These are phyloP conservation scores for Berkeleyomyces basicola DNA, from an alignment of 2,329 filamentous ascomycete species.

Conservation along the genomic window DNA sequence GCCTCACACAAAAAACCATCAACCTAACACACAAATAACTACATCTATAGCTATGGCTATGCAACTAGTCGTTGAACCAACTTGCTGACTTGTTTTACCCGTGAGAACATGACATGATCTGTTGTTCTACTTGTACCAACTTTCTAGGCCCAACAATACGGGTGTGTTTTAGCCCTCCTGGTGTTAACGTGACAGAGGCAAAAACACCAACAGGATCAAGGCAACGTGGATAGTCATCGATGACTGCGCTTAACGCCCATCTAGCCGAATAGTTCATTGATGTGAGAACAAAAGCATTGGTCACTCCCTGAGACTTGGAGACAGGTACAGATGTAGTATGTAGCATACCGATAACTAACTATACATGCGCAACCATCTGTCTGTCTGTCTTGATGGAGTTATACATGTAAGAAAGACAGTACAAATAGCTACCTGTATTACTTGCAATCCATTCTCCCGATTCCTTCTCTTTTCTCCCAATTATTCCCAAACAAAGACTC, in stretches of 20 bases:
- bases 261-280: neutral
- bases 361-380: neutral
- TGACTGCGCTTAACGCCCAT: neutral
- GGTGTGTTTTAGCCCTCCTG: neutral
- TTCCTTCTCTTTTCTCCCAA: too few relatives aligned
- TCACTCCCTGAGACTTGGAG: neutral
- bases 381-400: neutral
- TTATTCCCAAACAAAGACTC: too few relatives aligned
- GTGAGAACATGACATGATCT: neutral
- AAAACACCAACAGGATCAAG: neutral
- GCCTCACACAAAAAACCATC: too few relatives aligned
- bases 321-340: too few relatives aligned
- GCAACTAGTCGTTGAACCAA: too few relatives aligned
- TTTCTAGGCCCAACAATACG: too few relatives aligned
- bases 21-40: too few relatives aligned
- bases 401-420: neutral
- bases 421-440: too few relatives aligned
- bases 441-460: too few relatives aligned
- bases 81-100: too few relatives aligned
- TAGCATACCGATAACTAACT: too few relatives aligned
- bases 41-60: too few relatives aligned
- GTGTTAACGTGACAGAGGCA: neutral
- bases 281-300: neutral
- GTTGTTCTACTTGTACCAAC: neutral
- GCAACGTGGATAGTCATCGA: neutral